phyloP scores from a whole-genome alignment of 2,329 filamentous ascomycete genomes.

The Fusarium tricinctum region DNA sequence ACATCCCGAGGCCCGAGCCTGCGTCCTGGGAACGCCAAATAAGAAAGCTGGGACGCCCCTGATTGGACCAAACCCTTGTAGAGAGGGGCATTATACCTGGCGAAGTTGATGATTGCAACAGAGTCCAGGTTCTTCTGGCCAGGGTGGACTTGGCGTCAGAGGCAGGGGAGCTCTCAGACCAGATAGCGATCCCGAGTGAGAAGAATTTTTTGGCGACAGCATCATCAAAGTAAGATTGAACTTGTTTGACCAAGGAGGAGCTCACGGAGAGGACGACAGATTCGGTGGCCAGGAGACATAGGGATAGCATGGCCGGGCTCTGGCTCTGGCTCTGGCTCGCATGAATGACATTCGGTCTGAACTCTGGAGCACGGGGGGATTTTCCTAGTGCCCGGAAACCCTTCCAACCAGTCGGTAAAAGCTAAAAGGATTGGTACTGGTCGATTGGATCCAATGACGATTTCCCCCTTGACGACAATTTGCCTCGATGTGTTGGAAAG shows the following conservation, averaged over 20 bases:
- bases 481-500: slow-evolving; percentile 19
- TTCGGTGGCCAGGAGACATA: slow-evolving; percentile 1
- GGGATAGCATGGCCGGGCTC: slow-evolving; percentile 2
- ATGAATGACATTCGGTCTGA: not conserved
- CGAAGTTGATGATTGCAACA: slow-evolving; percentile 40
- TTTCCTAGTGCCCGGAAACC: slow-evolving; percentile 33
- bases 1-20: slow-evolving; percentile 52
- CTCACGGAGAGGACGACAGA: slow-evolving; percentile 14
- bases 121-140: slow-evolving; percentile 32
- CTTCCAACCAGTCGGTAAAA: slow-evolving; percentile 44
- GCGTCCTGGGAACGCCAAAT: slow-evolving; percentile 49
- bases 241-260: slow-evolving; percentile 40
- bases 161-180: slow-evolving; percentile 29
- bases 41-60: slow-evolving; percentile 48
- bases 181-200: slow-evolving; percentile 24
- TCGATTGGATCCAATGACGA: not conserved
- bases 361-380: slow-evolving; percentile 13
- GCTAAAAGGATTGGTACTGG: slow-evolving; percentile 14
- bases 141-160: slow-evolving; percentile 34
- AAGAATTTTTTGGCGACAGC: slow-evolving; percentile 19
- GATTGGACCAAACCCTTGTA: slow-evolving; percentile 43
- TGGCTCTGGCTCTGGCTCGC: not conserved
- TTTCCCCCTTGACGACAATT: slow-evolving; percentile 32
- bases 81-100: slow-evolving; percentile 25
- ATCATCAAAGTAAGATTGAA: slow-evolving; percentile 31